These are phyloP conservation scores for Fragosphaeria purpurea DNA, from an alignment of 2,329 filamentous ascomycete species.

Conservation along the genomic window DNA sequence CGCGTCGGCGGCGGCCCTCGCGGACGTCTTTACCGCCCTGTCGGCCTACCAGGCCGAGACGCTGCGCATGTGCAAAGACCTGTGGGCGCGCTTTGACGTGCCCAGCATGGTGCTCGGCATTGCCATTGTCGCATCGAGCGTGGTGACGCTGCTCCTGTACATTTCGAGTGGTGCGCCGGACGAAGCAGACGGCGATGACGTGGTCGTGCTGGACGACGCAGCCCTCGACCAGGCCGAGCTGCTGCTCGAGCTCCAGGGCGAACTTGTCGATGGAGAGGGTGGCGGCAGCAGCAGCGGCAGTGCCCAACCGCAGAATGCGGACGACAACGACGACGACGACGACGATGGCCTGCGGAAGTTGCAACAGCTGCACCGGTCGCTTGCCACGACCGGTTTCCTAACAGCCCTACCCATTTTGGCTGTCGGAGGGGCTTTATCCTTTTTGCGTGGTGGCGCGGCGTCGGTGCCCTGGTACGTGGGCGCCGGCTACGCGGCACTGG, in stretches of 20 bases:
- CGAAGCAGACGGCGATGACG: slow-evolving; percentile 11
- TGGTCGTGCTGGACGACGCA: slow-evolving; percentile 36
- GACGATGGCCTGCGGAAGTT: slow-evolving; percentile 46
- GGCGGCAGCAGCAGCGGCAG: background rate
- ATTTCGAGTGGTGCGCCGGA: slow-evolving; percentile 48
- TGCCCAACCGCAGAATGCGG: background rate
- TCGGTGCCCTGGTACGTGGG: slow-evolving; percentile 30
- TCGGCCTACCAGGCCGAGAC: slow-evolving; percentile 68
- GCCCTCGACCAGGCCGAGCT: slow-evolving; percentile 52
- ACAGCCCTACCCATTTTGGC: slow-evolving; percentile 20
- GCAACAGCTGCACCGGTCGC: slow-evolving; percentile 27
- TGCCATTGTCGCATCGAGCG: slow-evolving; percentile 54
- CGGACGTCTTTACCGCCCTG: slow-evolving; percentile 47
- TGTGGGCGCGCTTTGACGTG: slow-evolving; percentile 92
- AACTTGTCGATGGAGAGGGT: background rate
- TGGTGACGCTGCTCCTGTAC: slow-evolving; percentile 64
- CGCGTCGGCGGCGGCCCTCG: slow-evolving; percentile 32
- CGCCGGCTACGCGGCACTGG: slow-evolving; percentile 31
- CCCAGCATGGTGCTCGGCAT: slow-evolving; percentile 77
- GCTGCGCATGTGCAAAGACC: slow-evolving; percentile 63
- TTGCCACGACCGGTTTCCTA: slow-evolving; percentile 27
- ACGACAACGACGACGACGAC: slow-evolving; percentile 46
- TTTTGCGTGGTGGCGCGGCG: slow-evolving; percentile 11
- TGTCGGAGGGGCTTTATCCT: slow-evolving; percentile 1
- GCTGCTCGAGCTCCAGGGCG: slow-evolving; percentile 39